Percentiles rank a stretch among this genome's conserved stretches.
Conservation (phyloP, 768 basidiomycete genomes). For the Mycena venus region DNA sequence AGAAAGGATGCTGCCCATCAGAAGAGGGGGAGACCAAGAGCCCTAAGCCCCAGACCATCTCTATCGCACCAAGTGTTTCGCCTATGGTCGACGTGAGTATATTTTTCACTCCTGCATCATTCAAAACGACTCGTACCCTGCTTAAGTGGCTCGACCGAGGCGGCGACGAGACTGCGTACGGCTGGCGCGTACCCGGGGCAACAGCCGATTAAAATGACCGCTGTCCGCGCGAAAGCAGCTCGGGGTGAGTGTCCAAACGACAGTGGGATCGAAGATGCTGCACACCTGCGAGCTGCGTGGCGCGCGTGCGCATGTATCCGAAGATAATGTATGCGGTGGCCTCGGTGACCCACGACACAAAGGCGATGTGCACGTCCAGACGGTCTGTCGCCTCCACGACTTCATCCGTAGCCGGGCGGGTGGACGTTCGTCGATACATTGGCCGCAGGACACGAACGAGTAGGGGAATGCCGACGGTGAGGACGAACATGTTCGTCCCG, state of each 20-base stretch:
- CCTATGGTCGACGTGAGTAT: background rate
- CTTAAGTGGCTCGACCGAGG: slow-evolving; percentile 22
- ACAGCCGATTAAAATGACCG: slow-evolving; percentile 19
- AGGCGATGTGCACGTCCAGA: slow-evolving; percentile 44
- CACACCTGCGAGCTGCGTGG: slow-evolving; percentile 26
- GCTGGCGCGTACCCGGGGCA: slow-evolving; percentile 11
- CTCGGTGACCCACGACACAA: slow-evolving; percentile 35
- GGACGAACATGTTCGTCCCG: slow-evolving; percentile 31
- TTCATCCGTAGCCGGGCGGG: background rate
- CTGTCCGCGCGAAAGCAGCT: background rate
- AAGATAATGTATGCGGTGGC: slow-evolving; percentile 27
- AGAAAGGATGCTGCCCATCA: slow-evolving; percentile 27
- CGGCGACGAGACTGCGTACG: slow-evolving; percentile 21
- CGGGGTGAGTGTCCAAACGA: background rate
- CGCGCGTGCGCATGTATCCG: slow-evolving; percentile 23
- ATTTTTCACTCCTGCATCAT: background rate
- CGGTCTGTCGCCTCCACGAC: slow-evolving; percentile 35
- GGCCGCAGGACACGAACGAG: slow-evolving; percentile 44
- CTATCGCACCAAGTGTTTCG: slow-evolving; percentile 18
- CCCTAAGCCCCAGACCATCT: slow-evolving; percentile 15
- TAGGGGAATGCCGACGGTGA: slow-evolving; percentile 36
- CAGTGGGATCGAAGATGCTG: background rate
- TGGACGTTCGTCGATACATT: slow-evolving; percentile 31
- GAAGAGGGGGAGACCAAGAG: slow-evolving; percentile 6
- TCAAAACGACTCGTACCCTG: background rate